These are phyloP conservation scores for Pinus albicaulis DNA, from an alignment of 75 land plant genomes.

Conservation along the genomic window DNA sequence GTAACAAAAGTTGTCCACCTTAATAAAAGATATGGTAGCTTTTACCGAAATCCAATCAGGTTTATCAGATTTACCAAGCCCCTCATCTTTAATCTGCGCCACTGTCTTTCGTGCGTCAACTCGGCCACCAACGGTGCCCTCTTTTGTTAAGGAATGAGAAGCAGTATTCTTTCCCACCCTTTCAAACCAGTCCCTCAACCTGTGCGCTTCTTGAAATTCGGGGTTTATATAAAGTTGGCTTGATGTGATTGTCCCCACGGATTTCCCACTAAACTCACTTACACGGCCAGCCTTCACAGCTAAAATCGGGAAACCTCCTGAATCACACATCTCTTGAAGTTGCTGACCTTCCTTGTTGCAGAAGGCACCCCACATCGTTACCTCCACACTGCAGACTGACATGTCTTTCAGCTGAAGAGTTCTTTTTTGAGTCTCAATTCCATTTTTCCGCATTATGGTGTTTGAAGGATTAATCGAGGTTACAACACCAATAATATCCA, in stretches of 20 bases:
- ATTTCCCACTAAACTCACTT: constrained; percentile 94
- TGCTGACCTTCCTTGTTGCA: constrained; percentile 88
- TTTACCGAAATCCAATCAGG: constrained; percentile 89
- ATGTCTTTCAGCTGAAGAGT: constrained; percentile 71
- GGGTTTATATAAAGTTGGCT: constrained; percentile 87
- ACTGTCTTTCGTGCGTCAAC: constrained; percentile 75
- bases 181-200: constrained; percentile 81
- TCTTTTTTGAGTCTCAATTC: constrained; percentile 90
- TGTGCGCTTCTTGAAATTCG: constrained; percentile 60
- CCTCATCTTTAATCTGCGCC: constrained; percentile 89
- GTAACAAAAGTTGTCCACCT: constrained; percentile 91
- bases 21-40: constrained; percentile 81
- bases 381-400: constrained; percentile 81
- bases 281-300: constrained; percentile 93
- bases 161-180: constrained; percentile 56
- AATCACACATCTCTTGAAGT: constrained; percentile 69
- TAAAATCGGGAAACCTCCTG: constrained; percentile 65
- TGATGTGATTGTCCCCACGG: constrained; percentile 80
- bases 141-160: constrained; percentile 74
- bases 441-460: constrained; percentile 89
- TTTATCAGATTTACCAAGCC: constrained; percentile 84
- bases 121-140: constrained; percentile 35
- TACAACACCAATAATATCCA: constrained; percentile 88
- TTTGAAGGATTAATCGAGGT: constrained; percentile 59
- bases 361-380: constrained; percentile 96